These are phyloP conservation scores for Mrakia blollopis DNA, from an alignment of 768 basidiomycete species.

Conservation along the genomic window DNA sequence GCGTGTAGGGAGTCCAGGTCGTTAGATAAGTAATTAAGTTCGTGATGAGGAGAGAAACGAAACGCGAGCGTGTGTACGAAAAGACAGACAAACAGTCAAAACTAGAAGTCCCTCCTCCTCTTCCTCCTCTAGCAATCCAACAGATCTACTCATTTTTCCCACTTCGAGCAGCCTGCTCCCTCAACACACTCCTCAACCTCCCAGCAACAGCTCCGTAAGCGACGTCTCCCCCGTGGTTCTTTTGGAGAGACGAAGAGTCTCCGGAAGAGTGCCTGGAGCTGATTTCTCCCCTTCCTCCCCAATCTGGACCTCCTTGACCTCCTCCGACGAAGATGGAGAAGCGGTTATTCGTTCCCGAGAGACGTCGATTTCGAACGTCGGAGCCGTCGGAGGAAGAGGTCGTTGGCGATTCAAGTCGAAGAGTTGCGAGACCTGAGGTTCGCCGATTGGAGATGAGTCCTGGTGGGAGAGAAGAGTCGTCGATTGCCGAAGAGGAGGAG, in stretches of 20 bases:
- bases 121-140: too few species aligned
- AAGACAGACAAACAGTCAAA: too few species aligned
- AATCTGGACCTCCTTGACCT: slow-evolving; percentile 16
- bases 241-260: too few species aligned
- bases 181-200: slow-evolving; percentile 21
- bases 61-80: too few species aligned
- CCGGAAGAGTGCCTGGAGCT: too few species aligned
- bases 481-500: background rate
- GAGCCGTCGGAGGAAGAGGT: background rate
- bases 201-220: background rate
- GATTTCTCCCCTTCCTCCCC: slow-evolving; percentile 26
- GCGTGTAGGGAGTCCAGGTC: too few species aligned
- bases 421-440: slow-evolving; percentile 4
- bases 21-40: too few species aligned
- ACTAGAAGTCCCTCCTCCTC: too few species aligned
- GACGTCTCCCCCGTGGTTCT: background rate
- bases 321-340: slow-evolving; percentile 27
- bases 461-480: background rate
- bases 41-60: too few species aligned
- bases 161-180: background rate
- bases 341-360: slow-evolving; percentile 12
- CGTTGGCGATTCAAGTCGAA: slow-evolving; percentile 1
- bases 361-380: background rate
- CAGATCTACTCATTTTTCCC: background rate
- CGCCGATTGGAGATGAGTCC: background rate